These are phyloP conservation scores for Glomus cerebriforme DNA, from an alignment of 192 early-diverging fungal genomes.

Conservation along the genomic window DNA sequence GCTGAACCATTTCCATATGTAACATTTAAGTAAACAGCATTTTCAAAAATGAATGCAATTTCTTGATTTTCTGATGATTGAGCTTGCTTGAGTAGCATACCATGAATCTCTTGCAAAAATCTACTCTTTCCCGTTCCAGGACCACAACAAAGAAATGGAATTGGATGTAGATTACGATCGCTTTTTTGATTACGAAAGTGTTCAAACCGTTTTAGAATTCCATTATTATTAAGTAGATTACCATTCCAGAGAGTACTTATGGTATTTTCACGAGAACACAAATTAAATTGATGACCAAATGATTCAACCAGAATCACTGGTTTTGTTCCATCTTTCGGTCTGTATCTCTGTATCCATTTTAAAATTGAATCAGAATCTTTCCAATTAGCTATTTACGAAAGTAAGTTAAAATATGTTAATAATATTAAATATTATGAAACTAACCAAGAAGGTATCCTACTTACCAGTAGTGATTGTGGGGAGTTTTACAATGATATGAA, in stretches of 20 bases:
- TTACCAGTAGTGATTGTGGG: not conserved
- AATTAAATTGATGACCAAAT: slow-evolving; percentile 6
- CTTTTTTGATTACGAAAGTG: not conserved
- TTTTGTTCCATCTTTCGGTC: not conserved
- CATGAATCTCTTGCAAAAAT: slow-evolving; percentile 10
- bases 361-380: slow-evolving; percentile 1
- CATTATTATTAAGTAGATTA: not conserved
- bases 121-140: slow-evolving; percentile 19
- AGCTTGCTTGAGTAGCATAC: not conserved
- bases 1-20: slow-evolving; percentile 24
- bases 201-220: not conserved
- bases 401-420: too few species aligned
- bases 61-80: not conserved
- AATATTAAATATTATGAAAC: too few species aligned
- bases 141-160: slow-evolving; percentile 8
- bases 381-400: too few species aligned
- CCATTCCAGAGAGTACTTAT: slow-evolving; percentile 21
- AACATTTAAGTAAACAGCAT: not conserved
- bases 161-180: slow-evolving; percentile 6
- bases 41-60: not conserved
- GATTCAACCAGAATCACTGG: not conserved
- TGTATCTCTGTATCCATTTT: slow-evolving; percentile 1
- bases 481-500: not conserved
- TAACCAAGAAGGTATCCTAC: not conserved
- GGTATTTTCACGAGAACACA: not conserved